Evolutionary conservation across 768 basidiomycete species (phyloP).

Genomic region (Mycena chlorophos): DNA sequence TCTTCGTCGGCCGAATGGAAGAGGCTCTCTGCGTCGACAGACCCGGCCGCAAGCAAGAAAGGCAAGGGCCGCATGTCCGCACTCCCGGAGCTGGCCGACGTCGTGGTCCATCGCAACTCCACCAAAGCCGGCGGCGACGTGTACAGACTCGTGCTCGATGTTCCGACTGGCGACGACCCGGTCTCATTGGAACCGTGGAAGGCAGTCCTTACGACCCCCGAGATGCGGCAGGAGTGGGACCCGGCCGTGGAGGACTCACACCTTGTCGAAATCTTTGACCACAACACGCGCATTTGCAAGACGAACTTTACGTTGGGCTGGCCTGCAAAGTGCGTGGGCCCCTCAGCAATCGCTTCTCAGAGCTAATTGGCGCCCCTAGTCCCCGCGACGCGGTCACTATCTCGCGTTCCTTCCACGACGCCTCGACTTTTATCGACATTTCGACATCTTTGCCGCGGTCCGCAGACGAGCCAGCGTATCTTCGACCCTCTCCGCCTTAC

Average conservation of each 20-base stretch:
- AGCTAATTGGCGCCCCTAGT: constrained; percentile 43
- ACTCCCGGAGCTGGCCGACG: constrained; percentile 65
- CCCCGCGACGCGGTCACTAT: constrained; percentile 95
- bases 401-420: constrained; percentile 78
- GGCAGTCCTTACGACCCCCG: constrained; percentile 79
- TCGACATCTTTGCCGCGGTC: constrained; percentile 94
- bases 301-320: constrained; percentile 93
- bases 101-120: constrained; percentile 73
- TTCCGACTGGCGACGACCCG: constrained; percentile 62
- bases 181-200: constrained; percentile 77
- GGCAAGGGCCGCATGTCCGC: constrained; percentile 56
- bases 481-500: constrained; percentile 88
- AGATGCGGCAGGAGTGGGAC: constrained; percentile 90
- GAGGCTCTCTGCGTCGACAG: constrained; percentile 54
- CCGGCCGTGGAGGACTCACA: constrained; percentile 86
- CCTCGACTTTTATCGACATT: constrained; percentile 83
- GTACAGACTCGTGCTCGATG: constrained; percentile 80
- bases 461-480: constrained; percentile 84
- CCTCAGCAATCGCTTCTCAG: constrained; percentile 1
- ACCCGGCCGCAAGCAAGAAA: constrained; percentile 49
- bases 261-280: constrained; percentile 84
- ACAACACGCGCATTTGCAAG: constrained; percentile 79
- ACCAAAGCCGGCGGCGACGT: constrained; percentile 73
- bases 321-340: constrained; percentile 86
- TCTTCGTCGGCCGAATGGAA: constrained; percentile 77